Percentiles rank a stretch among this genome's conserved stretches.
Evolutionary conservation across 202 grass and related monocot genomes (phyloP).

Genomic region (Zizania palustris): DNA sequence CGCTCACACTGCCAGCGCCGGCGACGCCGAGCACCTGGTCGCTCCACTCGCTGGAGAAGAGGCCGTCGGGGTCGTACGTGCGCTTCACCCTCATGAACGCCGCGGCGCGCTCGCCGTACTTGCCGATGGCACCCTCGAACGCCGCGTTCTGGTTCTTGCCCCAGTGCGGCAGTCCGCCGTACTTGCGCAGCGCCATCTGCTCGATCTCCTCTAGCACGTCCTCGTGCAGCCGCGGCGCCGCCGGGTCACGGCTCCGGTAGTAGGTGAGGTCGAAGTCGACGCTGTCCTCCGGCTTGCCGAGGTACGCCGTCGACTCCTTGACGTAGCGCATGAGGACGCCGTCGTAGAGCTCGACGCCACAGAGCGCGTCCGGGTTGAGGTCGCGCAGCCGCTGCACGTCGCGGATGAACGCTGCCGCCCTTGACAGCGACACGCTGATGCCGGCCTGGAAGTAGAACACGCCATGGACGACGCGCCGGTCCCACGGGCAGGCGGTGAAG

Average conservation of each 20-base stretch:
- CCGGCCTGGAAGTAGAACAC: conserved; percentile 48
- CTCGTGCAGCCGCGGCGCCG: conserved; percentile 22
- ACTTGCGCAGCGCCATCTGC: conserved; percentile 69
- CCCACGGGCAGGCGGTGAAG: conserved; percentile 58
- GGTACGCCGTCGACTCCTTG: conserved; percentile 46
- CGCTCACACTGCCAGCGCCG: conserved; percentile 13
- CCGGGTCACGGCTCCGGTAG: conserved; percentile 51
- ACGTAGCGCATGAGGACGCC: conserved; percentile 57
- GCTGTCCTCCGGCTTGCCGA: conserved; percentile 49
- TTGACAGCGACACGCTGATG: conserved; percentile 47
- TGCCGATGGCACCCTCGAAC: conserved; percentile 41
- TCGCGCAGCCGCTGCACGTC: conserved; percentile 57
- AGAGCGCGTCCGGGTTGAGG: conserved; percentile 34
- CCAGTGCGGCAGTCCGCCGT: conserved; percentile 68
- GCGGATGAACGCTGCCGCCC: conserved; percentile 40
- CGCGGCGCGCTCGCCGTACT: background rate
- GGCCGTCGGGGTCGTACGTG: conserved; percentile 41
- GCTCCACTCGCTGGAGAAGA: conserved; percentile 71
- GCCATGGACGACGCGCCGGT: conserved; percentile 34
- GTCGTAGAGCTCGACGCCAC: conserved; percentile 7
- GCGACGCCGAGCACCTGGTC: conserved; percentile 55
- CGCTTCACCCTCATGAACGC: conserved; percentile 56
- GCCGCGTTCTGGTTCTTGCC: conserved; percentile 73
- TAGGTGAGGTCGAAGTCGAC: conserved; percentile 68
- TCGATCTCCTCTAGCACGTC: conserved; percentile 58